phyloP scores from a whole-genome alignment of 805 yeast species.

The Yamadazyma laniorum region DNA sequence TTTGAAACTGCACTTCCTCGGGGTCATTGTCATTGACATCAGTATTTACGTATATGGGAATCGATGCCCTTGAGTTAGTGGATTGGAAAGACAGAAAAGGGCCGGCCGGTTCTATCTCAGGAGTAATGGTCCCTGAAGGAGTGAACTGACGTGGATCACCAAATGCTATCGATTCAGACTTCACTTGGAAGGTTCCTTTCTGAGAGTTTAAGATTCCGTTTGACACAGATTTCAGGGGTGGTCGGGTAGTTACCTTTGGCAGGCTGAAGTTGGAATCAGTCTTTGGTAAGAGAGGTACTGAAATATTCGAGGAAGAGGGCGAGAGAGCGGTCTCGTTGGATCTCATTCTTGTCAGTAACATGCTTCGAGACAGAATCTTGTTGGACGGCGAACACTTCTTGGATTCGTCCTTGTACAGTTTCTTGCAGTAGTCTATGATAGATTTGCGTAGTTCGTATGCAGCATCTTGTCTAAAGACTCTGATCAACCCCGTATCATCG shows the following conservation, averaged over 20 bases:
- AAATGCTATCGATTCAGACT: not conserved
- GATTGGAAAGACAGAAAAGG: slow-evolving; percentile 9
- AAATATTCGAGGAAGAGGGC: slow-evolving; percentile 9
- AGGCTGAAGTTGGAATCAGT: not conserved
- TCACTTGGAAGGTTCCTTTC: slow-evolving; percentile 10
- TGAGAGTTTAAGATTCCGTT: slow-evolving; percentile 11
- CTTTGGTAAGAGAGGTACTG: slow-evolving; percentile 3
- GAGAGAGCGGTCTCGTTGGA: slow-evolving; percentile 4
- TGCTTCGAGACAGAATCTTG: not conserved
- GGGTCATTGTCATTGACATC: slow-evolving; percentile 3
- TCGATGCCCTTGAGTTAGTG: not conserved
- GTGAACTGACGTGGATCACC: not conserved
- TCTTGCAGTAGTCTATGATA: slow-evolving; percentile 17
- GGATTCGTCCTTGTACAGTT: slow-evolving; percentile 6
- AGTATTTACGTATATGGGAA: slow-evolving; percentile 18
- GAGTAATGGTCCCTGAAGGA: slow-evolving; percentile 13
- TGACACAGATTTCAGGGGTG: slow-evolving; percentile 14
- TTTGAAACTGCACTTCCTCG: slow-evolving; percentile 15
- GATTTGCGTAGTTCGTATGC: slow-evolving; percentile 44
- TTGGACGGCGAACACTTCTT: not conserved
- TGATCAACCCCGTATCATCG: slow-evolving; percentile 67
- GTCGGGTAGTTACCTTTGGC: slow-evolving; percentile 1
- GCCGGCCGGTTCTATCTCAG: slow-evolving; percentile 10
- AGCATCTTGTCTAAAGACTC: slow-evolving; percentile 79
- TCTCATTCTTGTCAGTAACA: not conserved